A percentile compares a stretch with the other conserved stretches of the same genome.
Conservation (phyloP, 345 rosid genomes). For the Salix koriyanagi region DNA sequence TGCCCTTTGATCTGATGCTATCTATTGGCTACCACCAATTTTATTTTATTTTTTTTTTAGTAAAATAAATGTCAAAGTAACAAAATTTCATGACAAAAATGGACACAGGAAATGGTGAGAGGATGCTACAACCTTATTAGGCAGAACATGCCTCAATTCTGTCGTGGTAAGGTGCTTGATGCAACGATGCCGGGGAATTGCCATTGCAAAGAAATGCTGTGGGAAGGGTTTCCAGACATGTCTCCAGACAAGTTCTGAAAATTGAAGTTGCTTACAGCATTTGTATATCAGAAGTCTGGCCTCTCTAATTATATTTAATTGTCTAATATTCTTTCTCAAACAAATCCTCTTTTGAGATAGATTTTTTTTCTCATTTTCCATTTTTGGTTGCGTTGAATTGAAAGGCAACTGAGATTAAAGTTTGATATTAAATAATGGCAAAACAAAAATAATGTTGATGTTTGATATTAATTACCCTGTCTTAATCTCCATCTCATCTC, state of each 20-base stretch:
- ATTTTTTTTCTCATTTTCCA: neutral
- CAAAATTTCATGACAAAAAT: neutral
- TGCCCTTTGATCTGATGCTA: too few relatives aligned
- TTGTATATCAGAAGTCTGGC: neutral
- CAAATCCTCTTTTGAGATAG: neutral
- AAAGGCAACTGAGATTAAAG: neutral
- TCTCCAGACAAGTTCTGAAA: neutral
- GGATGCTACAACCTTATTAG: slow-evolving; percentile 24
- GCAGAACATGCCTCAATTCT: slow-evolving; percentile 1
- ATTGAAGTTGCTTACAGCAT: neutral
- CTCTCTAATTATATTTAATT: neutral
- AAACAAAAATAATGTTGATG: too few relatives aligned
- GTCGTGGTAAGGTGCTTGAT: neutral
- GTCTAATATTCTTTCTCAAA: neutral
- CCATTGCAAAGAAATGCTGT: slow-evolving; percentile 3
- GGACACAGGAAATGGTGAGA: slow-evolving; percentile 32
- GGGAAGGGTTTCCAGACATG: neutral
- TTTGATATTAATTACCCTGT: too few relatives aligned
- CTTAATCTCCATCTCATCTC: too few relatives aligned
- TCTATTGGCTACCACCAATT: too few relatives aligned
- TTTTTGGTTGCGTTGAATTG: neutral
- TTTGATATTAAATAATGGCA: neutral
- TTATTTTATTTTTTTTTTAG: too few relatives aligned
- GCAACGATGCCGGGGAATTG: slow-evolving; percentile 8
- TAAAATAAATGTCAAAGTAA: too few relatives aligned